phyloP scores from a whole-genome alignment of 495 filamentous ascomycete species.

The Hyaloscypha variabilis region DNA sequence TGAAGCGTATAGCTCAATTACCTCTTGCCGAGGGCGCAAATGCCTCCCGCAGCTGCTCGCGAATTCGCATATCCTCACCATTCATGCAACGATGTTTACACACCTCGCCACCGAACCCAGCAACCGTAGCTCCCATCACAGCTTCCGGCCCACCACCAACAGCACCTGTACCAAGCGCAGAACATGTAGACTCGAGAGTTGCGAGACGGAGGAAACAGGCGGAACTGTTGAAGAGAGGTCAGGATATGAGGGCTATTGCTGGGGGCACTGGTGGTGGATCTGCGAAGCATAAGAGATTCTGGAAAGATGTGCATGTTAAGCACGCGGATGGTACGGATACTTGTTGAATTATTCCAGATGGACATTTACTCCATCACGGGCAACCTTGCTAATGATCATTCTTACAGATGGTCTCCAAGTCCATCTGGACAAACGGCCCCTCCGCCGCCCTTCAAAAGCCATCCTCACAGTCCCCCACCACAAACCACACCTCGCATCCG shows the following conservation, averaged over 20 bases:
- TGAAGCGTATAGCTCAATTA: conserved; percentile 41
- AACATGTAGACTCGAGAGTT: conserved; percentile 50
- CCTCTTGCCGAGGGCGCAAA: conserved; percentile 25
- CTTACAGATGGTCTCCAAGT: conserved; percentile 65
- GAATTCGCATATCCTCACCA: conserved; percentile 6
- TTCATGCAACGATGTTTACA: conserved; percentile 40
- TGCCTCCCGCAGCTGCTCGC: conserved; percentile 21
- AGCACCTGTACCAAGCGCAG: conserved; percentile 63
- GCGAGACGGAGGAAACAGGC: conserved; percentile 57
- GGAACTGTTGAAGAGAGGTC: conserved; percentile 51
- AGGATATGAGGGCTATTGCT: conserved; percentile 46
- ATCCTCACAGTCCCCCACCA: conserved; percentile 69
- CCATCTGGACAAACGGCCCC: conserved; percentile 76
- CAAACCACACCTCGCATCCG: conserved; percentile 83
- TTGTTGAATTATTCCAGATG: too few relatives aligned
- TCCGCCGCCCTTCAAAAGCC: conserved; percentile 73
- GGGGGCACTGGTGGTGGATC: conserved; percentile 35
- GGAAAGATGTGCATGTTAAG: conserved; percentile 76
- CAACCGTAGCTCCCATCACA: conserved; percentile 64
- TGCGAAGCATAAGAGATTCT: conserved; percentile 72
- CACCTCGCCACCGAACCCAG: conserved; percentile 40
- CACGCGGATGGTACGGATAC: conserved; percentile 49
- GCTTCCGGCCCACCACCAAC: conserved; percentile 84
- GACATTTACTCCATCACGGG: too few relatives aligned
- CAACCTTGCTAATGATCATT: neutral